Conservation (phyloP, 2,329 filamentous ascomycete species). For the Venturia effusa region DNA sequence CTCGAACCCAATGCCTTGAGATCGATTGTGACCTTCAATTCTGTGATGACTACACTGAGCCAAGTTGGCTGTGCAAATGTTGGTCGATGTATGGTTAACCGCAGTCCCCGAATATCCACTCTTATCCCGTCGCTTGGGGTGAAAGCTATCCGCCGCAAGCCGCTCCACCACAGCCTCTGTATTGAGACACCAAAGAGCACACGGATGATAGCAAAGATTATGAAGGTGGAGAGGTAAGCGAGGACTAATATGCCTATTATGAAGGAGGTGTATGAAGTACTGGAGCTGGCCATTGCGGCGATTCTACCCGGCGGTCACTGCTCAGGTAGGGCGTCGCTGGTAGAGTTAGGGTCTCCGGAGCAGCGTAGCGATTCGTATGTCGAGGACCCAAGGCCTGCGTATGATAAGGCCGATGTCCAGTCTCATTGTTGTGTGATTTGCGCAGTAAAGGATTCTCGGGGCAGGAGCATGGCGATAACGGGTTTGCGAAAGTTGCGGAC, state of each 20-base stretch:
- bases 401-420: not conserved
- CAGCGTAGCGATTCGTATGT: not conserved
- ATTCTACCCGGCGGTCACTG: not conserved
- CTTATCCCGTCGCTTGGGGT: constrained; percentile 79
- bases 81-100: constrained; percentile 79
- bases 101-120: constrained; percentile 80
- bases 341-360: not conserved
- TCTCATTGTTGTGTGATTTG: not conserved
- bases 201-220: constrained; percentile 84
- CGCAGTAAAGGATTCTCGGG: not conserved
- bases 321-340: not conserved
- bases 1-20: constrained; percentile 47
- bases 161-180: constrained; percentile 87
- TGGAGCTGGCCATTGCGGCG: not conserved
- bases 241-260: constrained; percentile 77
- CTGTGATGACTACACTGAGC: constrained; percentile 80
- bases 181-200: constrained; percentile 92
- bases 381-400: not conserved
- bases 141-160: constrained; percentile 81
- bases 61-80: constrained; percentile 97
- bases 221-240: constrained; percentile 81
- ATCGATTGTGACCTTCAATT: constrained; percentile 76
- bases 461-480: not conserved
- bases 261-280: constrained; percentile 42
- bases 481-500: not conserved